Base-by-base conservation (phyloP, 768 basidiomycete genomes). In the Harrya chromipes region DNA sequence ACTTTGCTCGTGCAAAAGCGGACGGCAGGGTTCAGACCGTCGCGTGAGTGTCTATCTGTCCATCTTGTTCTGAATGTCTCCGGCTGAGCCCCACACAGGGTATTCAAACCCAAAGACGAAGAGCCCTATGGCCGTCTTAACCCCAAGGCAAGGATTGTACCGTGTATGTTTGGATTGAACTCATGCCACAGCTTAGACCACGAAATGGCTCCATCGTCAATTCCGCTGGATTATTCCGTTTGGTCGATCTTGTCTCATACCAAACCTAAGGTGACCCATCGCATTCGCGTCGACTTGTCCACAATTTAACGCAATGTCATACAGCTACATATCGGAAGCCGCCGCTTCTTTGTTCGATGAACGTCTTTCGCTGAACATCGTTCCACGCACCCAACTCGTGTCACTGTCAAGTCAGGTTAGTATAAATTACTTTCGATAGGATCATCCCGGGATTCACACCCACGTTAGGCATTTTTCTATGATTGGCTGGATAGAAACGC, bases 81-180 rank as follows among this genome's bases (percentile, higher is more conserved):
- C 43, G 13, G 35, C 35, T 43, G 48, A 68, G 20, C 35, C 6
- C 37, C 27, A 8, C 2, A 9, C 33, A 93, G 87, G 6, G 88
- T 94, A 4, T 94, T 95, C 69, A 94, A 94, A 65, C 92, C 92
- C 1, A 92, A 93, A 65, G 87, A 90, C 51, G 88, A 90, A 63
- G 90, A 93, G 58, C 91, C 91, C 1, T 94, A 94, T 63, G 91
- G 91, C 21, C 75, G 82, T 35, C 74, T 93, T 17, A 94, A 94
- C 65, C 91, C 91, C 1, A 94, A 94, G 77, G 85, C 82, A 43
- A 41, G 64, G 40, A 7, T 36, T 12, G 9, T 12, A 20, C 8
- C 4, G n/a, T 44, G 43, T 52, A 3, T 6, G 13, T 19, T 8
- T n/a, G 40, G 8, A 14, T 33, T 17, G 19, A 40, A 14, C 19